phyloP scores from a whole-genome alignment of 805 yeast genomes.

The Metschnikowia colocasiae region DNA sequence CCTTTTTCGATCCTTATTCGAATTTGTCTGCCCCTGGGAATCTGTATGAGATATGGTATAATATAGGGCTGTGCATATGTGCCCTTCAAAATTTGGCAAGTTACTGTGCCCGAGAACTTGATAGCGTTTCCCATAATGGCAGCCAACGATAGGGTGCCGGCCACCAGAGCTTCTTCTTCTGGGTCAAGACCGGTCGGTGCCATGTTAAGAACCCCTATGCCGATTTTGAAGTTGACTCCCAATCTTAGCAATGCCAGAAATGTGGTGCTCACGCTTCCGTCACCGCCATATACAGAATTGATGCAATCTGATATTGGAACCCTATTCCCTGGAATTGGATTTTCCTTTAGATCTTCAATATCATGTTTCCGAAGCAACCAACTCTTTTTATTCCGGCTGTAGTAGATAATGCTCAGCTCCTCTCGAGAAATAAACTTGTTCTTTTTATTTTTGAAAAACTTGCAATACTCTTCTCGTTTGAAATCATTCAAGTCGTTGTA shows the following conservation, averaged over 20 bases:
- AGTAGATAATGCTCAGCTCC: constrained; percentile 9
- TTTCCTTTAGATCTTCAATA: background rate
- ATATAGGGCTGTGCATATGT: constrained; percentile 17
- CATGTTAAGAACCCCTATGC: constrained; percentile 5
- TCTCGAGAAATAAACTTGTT: constrained; percentile 4
- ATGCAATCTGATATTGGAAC: constrained; percentile 13
- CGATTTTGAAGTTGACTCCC: background rate
- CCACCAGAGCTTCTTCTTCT: constrained; percentile 1
- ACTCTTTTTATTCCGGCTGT: constrained; percentile 2
- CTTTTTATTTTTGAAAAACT: constrained; percentile 4
- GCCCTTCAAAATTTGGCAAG: constrained; percentile 11
- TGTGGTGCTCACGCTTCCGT: constrained; percentile 12
- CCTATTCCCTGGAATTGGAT: constrained; percentile 4
- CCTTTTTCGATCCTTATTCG: constrained; percentile 1
- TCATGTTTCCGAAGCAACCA: constrained; percentile 9
- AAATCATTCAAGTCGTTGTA: background rate
- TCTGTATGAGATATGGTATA: constrained; percentile 11
- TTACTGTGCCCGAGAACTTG: constrained; percentile 13
- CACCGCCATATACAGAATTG: constrained; percentile 9
- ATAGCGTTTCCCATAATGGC: constrained; percentile 8
- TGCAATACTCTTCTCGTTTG: background rate
- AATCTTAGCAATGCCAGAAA: constrained; percentile 8
- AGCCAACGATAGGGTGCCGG: constrained; percentile 8
- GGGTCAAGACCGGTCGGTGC: background rate
- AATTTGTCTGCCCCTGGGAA: constrained; percentile 13